A percentile compares a stretch with the other conserved stretches of the same genome.
These are phyloP conservation scores for Tubosaeta sp. DNA, from an alignment of 768 basidiomycete species.

Conservation along the genomic window DNA sequence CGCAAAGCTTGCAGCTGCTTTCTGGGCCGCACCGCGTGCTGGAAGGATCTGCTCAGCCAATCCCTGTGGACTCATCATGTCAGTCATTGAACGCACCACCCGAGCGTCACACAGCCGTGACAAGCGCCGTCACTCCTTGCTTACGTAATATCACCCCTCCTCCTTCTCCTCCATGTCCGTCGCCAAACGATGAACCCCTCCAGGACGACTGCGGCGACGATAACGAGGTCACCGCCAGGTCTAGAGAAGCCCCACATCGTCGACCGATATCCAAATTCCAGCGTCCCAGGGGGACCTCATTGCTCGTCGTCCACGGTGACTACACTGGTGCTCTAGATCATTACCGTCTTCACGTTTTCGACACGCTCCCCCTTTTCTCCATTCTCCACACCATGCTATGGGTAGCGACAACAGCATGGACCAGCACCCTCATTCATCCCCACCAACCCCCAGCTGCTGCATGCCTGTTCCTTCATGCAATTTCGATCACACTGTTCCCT, in stretches of 20 bases:
- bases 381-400: conserved; percentile 12
- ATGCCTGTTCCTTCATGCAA: conserved; percentile 1
- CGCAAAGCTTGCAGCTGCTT: conserved; percentile 31
- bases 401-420: conserved; percentile 12
- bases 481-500: conserved; percentile 1
- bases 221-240: not conserved
- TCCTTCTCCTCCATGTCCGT: not conserved
- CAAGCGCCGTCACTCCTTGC: conserved; percentile 3
- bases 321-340: conserved; percentile 8
- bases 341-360: conserved; percentile 24
- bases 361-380: conserved; percentile 17
- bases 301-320: conserved; percentile 4
- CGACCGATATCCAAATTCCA: not conserved
- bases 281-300: not conserved
- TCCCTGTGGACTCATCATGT: conserved; percentile 14
- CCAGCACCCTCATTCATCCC: conserved; percentile 9
- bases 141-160: conserved; percentile 12
- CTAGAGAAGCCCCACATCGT: not conserved
- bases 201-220: not conserved
- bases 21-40: conserved; percentile 32
- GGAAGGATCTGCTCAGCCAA: conserved; percentile 19
- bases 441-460: conserved; percentile 7
- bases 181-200: not conserved
- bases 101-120: conserved; percentile 17
- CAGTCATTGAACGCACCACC: not conserved